Evolutionary conservation across 2,329 filamentous ascomycete genomes (phyloP), one percentile per base, ranked within the genome.

Genomic region (Ambrosiella cleistominuta): DNA sequence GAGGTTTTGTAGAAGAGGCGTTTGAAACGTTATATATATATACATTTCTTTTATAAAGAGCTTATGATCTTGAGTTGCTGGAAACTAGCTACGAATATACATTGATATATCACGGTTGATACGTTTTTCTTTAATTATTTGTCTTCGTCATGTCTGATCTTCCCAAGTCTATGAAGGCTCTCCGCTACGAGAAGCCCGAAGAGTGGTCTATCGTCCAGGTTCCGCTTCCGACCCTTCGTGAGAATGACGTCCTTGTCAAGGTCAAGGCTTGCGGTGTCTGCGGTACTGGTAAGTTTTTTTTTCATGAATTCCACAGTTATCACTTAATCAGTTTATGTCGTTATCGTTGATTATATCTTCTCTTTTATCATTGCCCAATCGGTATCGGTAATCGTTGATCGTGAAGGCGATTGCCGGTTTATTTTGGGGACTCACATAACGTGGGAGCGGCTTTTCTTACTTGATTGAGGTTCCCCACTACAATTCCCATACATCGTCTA

Each of bases 191-290:
- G 68, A 77, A 82, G 74, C 80, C 80, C 49, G 72, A 80, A 66
- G 72, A 77, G 60, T 82, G 76, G 69, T 72, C 73, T 62, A 75
- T 84, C 60, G 79, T 83, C 63, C 71, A 79, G 9, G 76, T 83
- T 40, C 80, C 81, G 62, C 75, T 84, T 6, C 81, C 81, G 17
- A 74, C 71, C 63, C 69, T 83, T 62, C 75, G 79, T 63, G 73
- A 79, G 35, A 75, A 79, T 60, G 79, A 83, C 68, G 71, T 82
- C 63, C 69, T 82, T 64, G 75, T 83, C 69, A 81, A 84, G 70
- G 81, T 85, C 65, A 83, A 83, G 70, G 81, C 78, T 58, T 82
- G 78, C 63, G 79, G 80, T 71, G 78, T 82, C 62, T 82, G 79
- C 63, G 76, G 77, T 63, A 79, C 76, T 62, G 76, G 76, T 69